phyloP scores from a whole-genome alignment of 2,329 filamentous ascomycete species.

The Tolypocladium pustulatum region DNA sequence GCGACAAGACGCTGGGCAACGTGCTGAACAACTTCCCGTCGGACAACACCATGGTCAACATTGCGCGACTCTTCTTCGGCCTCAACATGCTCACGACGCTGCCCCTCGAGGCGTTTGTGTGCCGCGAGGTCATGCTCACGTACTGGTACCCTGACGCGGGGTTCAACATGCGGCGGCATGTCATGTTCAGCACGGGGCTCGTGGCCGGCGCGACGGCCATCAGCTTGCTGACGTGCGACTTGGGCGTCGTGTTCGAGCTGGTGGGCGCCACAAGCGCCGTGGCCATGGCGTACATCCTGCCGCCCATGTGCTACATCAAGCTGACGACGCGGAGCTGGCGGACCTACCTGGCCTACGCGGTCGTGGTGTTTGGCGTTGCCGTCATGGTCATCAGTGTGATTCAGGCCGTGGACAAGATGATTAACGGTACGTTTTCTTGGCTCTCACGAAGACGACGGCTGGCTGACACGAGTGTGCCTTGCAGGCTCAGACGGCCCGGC shows the following conservation, averaged over 20 bases:
- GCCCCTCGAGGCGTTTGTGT: constrained; percentile 94
- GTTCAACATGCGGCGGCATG: constrained; percentile 73
- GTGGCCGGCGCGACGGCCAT: constrained; percentile 70
- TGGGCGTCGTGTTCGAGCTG: constrained; percentile 89
- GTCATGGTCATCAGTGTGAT: constrained; percentile 77
- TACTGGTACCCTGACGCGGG: constrained; percentile 63
- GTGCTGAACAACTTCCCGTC: constrained; percentile 95
- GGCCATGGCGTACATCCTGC: constrained; percentile 88
- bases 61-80: constrained; percentile 89
- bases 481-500: constrained; percentile 6
- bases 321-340: constrained; percentile 68
- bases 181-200: constrained; percentile 75
- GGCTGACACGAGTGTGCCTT: not conserved
- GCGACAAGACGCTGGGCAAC: constrained; percentile 84
- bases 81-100: constrained; percentile 98
- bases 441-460: not conserved
- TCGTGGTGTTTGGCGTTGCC: constrained; percentile 66
- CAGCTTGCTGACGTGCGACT: constrained; percentile 79
- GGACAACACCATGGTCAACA: constrained; percentile 86
- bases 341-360: constrained; percentile 59
- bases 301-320: constrained; percentile 91
- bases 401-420: constrained; percentile 61
- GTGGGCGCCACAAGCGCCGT: constrained; percentile 93
- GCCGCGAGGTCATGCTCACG: constrained; percentile 88
- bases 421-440: constrained; percentile 26